phyloP scores from a whole-genome alignment of 2,329 filamentous ascomycete species.

The Talaromyces pinophilus region DNA sequence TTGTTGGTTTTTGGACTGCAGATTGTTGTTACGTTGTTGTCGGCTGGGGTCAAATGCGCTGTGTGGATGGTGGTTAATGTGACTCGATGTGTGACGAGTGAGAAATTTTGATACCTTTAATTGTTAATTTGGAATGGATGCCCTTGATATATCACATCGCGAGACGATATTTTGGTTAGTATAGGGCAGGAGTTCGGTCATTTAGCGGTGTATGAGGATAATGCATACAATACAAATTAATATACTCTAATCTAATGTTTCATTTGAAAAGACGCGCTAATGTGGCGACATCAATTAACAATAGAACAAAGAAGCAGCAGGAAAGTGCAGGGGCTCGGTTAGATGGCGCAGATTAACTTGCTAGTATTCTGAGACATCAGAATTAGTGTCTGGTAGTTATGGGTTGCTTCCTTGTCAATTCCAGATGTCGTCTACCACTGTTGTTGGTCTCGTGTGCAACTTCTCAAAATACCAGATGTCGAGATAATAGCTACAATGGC shows the following conservation, averaged over 20 bases:
- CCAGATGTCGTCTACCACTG: neutral
- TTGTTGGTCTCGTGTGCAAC: neutral
- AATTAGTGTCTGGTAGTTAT: neutral
- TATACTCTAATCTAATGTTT: neutral
- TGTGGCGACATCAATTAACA: neutral
- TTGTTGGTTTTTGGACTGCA: conserved; percentile 43
- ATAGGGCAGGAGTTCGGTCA: neutral
- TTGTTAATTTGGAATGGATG: neutral
- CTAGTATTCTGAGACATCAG: conserved; percentile 1
- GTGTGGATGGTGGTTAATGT: conserved; percentile 45
- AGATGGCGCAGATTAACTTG: neutral
- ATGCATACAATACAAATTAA: neutral
- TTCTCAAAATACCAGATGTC: no score
- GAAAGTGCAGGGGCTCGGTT: neutral
- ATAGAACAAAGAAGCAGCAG: neutral
- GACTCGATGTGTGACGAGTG: conserved; percentile 44
- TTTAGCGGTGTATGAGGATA: neutral
- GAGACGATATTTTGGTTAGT: neutral
- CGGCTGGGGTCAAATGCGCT: conserved; percentile 42
- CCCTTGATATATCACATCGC: neutral
- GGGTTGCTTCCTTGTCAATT: neutral
- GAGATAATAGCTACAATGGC: neutral
- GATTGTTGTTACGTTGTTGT: conserved; percentile 41
- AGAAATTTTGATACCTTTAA: conserved; percentile 38
- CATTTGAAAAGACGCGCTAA: neutral